These are phyloP conservation scores for Coemansia sp. DNA, from an alignment of 192 early-diverging fungal genomes.

Conservation along the genomic window DNA sequence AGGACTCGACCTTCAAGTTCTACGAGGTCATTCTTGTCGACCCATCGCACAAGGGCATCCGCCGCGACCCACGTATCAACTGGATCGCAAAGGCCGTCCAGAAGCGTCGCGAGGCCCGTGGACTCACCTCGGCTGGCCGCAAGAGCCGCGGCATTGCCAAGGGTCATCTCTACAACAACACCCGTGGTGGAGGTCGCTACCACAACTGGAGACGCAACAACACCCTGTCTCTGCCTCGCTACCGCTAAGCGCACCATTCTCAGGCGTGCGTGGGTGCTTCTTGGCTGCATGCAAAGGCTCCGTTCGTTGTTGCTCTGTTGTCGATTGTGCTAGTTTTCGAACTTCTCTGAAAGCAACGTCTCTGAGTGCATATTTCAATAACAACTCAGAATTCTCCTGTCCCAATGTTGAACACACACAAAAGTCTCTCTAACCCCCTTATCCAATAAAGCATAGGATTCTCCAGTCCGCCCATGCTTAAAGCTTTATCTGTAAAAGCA, in stretches of 20 bases:
- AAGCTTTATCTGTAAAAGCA: too few relatives aligned
- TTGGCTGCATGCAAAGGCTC: background rate
- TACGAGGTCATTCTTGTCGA: constrained; percentile 99
- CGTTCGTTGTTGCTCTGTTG: background rate
- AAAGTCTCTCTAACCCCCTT: too few relatives aligned
- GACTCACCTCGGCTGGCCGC: constrained; percentile 94
- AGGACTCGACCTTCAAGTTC: constrained; percentile 99
- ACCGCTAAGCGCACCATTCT: constrained; percentile 68
- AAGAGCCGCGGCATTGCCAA: constrained; percentile 97
- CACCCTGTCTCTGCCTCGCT: constrained; percentile 92
- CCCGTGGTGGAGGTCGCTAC: constrained; percentile 89
- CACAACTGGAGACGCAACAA: constrained; percentile 94
- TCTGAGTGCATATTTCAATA: too few relatives aligned
- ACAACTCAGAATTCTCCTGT: too few relatives aligned
- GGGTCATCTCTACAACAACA: constrained; percentile 97
- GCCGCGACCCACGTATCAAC: constrained; percentile 98
- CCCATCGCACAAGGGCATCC: constrained; percentile 97
- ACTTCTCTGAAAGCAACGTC: too few relatives aligned
- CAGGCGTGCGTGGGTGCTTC: constrained; percentile 6
- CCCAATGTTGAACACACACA: too few relatives aligned
- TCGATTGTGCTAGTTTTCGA: background rate
- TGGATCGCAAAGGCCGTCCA: constrained; percentile 98
- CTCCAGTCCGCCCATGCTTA: too few relatives aligned
- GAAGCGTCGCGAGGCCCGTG: constrained; percentile 99
- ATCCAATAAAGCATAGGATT: too few relatives aligned